Conservation (phyloP, 2,329 filamentous ascomycete genomes). For the Dissoconium aciculare region DNA sequence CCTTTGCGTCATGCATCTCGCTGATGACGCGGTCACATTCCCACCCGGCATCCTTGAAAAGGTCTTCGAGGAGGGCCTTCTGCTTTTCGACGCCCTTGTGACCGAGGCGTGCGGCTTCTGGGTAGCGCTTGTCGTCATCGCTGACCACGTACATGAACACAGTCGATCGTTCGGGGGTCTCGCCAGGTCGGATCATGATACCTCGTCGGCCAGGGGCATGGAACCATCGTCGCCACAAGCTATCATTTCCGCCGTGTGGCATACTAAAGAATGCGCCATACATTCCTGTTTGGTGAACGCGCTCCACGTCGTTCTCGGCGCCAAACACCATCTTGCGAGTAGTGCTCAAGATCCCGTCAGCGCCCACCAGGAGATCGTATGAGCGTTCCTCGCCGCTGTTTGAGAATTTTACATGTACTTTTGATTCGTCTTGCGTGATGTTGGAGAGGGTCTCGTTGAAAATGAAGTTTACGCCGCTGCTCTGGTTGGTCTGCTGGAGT, state of each 20-base stretch:
- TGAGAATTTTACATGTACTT: constrained; percentile 16
- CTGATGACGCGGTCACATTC: constrained; percentile 14
- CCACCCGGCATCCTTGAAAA: constrained; percentile 18
- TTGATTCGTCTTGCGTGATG: constrained; percentile 14
- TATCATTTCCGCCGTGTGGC: constrained; percentile 13
- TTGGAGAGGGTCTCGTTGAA: constrained; percentile 17
- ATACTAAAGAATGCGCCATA: constrained; percentile 22
- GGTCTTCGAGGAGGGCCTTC: constrained; percentile 17
- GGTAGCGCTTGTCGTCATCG: constrained; percentile 11
- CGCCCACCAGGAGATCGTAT: constrained; percentile 20
- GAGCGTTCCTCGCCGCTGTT: constrained; percentile 11
- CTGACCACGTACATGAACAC: constrained; percentile 16
- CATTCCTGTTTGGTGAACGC: constrained; percentile 14
- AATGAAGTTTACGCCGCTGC: constrained; percentile 17
- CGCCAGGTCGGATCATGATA: constrained; percentile 20
- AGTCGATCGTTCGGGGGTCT: constrained; percentile 11
- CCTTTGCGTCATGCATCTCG: constrained; percentile 18
- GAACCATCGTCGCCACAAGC: constrained; percentile 20
- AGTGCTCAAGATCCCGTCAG: constrained; percentile 20
- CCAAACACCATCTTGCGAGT: constrained; percentile 20
- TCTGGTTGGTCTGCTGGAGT: constrained; percentile 14
- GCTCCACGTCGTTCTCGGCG: constrained; percentile 8
- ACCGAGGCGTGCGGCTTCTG: constrained; percentile 9
- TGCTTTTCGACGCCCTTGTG: constrained; percentile 12
- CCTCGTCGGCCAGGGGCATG: constrained; percentile 17